Conservation (phyloP, 352 stramenopile genomes). For the Phytophthora tentaculata region DNA sequence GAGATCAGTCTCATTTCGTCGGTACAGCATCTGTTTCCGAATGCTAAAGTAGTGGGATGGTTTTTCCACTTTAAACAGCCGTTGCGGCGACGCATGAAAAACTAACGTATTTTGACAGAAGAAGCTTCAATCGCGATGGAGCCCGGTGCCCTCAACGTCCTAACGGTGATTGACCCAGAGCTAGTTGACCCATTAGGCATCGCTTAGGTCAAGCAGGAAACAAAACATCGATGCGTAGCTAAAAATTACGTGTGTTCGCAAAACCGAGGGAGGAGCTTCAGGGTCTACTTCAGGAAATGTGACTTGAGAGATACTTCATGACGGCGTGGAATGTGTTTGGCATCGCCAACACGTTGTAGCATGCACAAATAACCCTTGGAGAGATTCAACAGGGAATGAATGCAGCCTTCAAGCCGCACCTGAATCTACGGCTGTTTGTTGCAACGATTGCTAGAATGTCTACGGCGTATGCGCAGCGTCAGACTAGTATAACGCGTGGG, state of each 20-base stretch:
- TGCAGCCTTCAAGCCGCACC: slow-evolving; percentile 29
- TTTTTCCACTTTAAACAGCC: too few relatives aligned
- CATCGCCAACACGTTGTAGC: too few relatives aligned
- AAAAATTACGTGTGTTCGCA: not conserved
- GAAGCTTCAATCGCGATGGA: too few relatives aligned
- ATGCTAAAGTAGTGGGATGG: too few relatives aligned
- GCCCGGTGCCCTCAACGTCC: too few relatives aligned
- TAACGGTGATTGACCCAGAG: too few relatives aligned
- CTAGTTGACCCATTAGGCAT: slow-evolving; percentile 10
- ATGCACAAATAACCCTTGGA: slow-evolving; percentile 29
- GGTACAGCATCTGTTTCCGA: too few relatives aligned
- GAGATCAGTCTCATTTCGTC: too few relatives aligned
- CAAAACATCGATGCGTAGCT: slow-evolving; percentile 1
- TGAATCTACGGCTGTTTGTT: slow-evolving; percentile 17
- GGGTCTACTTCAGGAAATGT: slow-evolving; percentile 24
- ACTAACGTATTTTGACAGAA: too few relatives aligned
- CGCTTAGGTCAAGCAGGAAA: slow-evolving; percentile 11
- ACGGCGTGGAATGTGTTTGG: slow-evolving; percentile 27
- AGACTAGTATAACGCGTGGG: slow-evolving; percentile 3
- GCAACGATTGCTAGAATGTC: slow-evolving; percentile 8
- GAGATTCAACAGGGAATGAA: slow-evolving; percentile 36
- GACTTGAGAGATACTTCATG: slow-evolving; percentile 5
- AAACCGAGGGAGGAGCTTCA: slow-evolving; percentile 10
- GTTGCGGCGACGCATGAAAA: too few relatives aligned
- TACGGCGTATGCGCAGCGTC: not conserved